Evolutionary conservation across 106 monocot species (phyloP), one percentile per base, ranked within the genome.

Genomic region (Chionographis japonica): DNA sequence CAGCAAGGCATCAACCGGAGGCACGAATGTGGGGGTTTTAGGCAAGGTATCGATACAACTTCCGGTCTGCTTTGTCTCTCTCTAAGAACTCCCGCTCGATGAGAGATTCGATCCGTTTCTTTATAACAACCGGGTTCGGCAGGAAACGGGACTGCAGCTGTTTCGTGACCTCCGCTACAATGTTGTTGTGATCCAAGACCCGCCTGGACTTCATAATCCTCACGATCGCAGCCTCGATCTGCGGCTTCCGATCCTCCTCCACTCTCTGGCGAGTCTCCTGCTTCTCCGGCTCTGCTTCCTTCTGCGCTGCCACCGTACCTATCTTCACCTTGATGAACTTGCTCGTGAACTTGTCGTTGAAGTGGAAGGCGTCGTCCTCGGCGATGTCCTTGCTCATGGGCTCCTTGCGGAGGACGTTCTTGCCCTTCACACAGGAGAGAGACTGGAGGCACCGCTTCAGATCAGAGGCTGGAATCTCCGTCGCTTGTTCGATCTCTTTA

Each of bases 71-170:
- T 61, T 85, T 88, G 70, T 92, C 92, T 71, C 92, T 77, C 60
- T 92, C 88, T 59, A 92, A 80, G 72, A 92, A 92, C 65, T 92
- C 92, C 35, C 92, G 62, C 66, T 92, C 92, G 14, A 92, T 86
- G 55, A 90, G 78, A 46, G 86, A 86, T 43, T 90, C 90, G 14
- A 90, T 90, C 41, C 90, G 62, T 69, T 90, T 90, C 67, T 90
- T 90, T 38, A 90, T 86, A 19, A 90, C 83, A 50, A 86, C 83
- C 6, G 90, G 90, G 56, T 90, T 90, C 4, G 90, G 90, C 67
- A 90, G 39, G 75, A 90, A 90, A 17, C 90, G 79, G 0, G 86
- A 69, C 42, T 90, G 86, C 71, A 86, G 67, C 50, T 83, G 83
- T 66, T 75, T 74, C 12, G 83, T 83, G 11, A 83, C 83, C 66